phyloP scores from a whole-genome alignment of 1,139 yeast genomes.

The Suhomyces ambrosiae region DNA sequence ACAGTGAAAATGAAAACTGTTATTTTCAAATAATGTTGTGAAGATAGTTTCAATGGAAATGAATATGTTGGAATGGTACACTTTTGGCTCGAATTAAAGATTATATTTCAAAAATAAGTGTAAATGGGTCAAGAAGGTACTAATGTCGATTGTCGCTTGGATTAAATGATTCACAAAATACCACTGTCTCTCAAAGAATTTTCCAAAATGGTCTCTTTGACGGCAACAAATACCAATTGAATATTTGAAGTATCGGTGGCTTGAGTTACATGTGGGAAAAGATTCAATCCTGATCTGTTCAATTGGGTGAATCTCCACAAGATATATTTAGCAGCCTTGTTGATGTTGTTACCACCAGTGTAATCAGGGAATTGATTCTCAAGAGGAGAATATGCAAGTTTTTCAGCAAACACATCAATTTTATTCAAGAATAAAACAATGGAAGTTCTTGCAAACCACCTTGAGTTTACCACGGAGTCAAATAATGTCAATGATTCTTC shows the following conservation, averaged over 20 bases:
- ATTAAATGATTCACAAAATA: slow-evolving; percentile 51
- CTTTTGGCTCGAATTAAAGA: slow-evolving; percentile 3
- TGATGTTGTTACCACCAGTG: slow-evolving; percentile 83
- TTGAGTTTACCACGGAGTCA: slow-evolving; percentile 89
- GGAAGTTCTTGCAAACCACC: slow-evolving; percentile 89
- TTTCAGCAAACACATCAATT: slow-evolving; percentile 86
- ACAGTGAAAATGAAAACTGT: not conserved
- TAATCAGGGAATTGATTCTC: slow-evolving; percentile 88
- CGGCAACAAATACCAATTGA: slow-evolving; percentile 86
- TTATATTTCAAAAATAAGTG: not conserved
- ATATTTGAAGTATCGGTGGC: slow-evolving; percentile 94
- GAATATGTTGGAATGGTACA: slow-evolving; percentile 1
- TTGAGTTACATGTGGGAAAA: slow-evolving; percentile 90
- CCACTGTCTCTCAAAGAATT: slow-evolving; percentile 87
- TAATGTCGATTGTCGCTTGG: too few relatives aligned
- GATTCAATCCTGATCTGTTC: slow-evolving; percentile 77
- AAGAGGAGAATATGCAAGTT: slow-evolving; percentile 77
- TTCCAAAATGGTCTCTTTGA: slow-evolving; percentile 84
- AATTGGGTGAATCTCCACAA: slow-evolving; percentile 88
- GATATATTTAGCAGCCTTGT: slow-evolving; percentile 92
- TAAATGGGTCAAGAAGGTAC: too few relatives aligned
- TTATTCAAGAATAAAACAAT: slow-evolving; percentile 85
- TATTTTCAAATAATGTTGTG: not conserved
- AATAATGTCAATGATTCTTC: slow-evolving; percentile 85
- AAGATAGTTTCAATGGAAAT: not conserved